Conservation (phyloP, 768 basidiomycete genomes). For the Omphalotus guepiniiformis region DNA sequence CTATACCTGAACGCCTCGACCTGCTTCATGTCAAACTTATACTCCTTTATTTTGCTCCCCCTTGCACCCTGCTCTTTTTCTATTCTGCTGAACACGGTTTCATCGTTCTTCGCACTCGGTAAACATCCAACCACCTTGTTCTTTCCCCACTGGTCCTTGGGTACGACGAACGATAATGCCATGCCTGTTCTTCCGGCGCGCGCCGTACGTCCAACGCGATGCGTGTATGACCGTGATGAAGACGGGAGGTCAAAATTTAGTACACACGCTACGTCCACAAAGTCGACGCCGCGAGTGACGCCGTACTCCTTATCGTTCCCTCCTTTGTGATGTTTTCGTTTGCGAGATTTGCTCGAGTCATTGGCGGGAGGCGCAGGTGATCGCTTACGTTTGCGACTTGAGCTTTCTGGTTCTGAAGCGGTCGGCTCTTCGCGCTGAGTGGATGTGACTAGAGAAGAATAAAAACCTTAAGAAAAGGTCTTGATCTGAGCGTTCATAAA, state of each 20-base stretch:
- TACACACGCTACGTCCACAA: conserved; percentile 94
- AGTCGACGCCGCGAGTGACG: conserved; percentile 94
- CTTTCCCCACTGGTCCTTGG: conserved; percentile 61
- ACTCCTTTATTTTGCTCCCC: conserved; percentile 73
- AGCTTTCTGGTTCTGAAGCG: conserved; percentile 15
- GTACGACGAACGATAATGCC: conserved; percentile 85
- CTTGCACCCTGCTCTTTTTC: conserved; percentile 42
- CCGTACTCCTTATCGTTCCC: conserved; percentile 77
- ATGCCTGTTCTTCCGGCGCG: conserved; percentile 93
- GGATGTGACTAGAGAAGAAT: conserved; percentile 41
- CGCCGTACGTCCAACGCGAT: conserved; percentile 94
- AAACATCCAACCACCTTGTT: conserved; percentile 70
- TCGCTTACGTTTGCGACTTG: conserved; percentile 56
- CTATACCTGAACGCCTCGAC: conserved; percentile 97
- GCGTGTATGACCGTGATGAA: conserved; percentile 84
- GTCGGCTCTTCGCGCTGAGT: conserved; percentile 44
- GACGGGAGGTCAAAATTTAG: conserved; percentile 97
- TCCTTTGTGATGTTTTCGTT: conserved; percentile 46
- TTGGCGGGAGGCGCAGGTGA: conserved; percentile 30
- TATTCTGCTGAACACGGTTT: conserved; percentile 53
- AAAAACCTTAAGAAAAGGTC: not conserved
- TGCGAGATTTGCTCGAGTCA: conserved; percentile 41
- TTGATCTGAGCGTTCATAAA: not conserved
- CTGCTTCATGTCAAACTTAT: conserved; percentile 91
- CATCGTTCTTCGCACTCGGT: conserved; percentile 61